Conservation (phyloP, 345 rosid species). For the Brassica incana region DNA sequence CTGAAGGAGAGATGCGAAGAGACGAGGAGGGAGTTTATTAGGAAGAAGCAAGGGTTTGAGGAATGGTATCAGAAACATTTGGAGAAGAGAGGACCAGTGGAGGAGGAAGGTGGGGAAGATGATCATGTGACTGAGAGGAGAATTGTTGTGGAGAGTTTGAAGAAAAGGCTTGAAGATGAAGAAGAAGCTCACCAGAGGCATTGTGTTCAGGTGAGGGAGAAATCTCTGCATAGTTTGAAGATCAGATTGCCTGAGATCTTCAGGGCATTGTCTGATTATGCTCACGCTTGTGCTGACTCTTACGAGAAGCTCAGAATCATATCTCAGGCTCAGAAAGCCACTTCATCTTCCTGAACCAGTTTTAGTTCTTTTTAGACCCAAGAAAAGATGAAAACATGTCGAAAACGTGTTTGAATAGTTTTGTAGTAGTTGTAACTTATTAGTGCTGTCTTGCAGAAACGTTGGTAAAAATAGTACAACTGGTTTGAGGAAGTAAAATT, state of each 20-base stretch:
- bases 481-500: conserved; percentile 34
- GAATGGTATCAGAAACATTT: conserved; percentile 84
- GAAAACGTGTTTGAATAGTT: not conserved
- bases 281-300: conserved; percentile 64
- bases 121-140: conserved; percentile 77
- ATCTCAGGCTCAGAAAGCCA: conserved; percentile 40
- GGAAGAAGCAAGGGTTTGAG: conserved; percentile 77
- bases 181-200: conserved; percentile 65
- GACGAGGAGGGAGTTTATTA: conserved; percentile 61
- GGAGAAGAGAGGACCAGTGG: conserved; percentile 55
- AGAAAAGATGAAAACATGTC: not conserved
- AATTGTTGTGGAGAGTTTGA: conserved; percentile 64
- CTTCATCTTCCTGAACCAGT: conserved; percentile 4
- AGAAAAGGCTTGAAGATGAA: conserved; percentile 76
- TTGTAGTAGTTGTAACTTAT: not conserved
- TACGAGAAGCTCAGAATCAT: conserved; percentile 61
- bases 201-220: conserved; percentile 88
- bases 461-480: not conserved
- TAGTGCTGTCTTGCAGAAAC: not conserved
- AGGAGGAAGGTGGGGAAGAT: conserved; percentile 50
- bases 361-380: not conserved
- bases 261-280: conserved; percentile 72
- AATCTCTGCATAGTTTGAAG: conserved; percentile 78
- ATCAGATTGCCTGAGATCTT: conserved; percentile 81
- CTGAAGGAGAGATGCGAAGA: conserved; percentile 83